phyloP scores from a whole-genome alignment of 306 rosid genomes.

The Geum urbanum region DNA sequence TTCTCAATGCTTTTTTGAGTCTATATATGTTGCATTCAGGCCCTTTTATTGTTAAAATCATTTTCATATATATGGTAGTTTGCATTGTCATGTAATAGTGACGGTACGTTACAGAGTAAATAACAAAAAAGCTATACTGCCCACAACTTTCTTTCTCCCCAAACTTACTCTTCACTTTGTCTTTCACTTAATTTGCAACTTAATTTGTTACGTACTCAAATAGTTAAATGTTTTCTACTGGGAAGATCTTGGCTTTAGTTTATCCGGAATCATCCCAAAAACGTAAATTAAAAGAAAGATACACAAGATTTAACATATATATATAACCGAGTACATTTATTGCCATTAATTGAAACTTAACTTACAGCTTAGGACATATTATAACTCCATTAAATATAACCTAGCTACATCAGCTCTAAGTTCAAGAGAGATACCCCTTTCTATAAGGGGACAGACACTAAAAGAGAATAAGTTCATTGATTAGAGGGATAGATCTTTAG shows the following conservation, averaged over 20 bases:
- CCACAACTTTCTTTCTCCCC: neutral
- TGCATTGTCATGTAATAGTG: neutral
- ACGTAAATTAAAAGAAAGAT: neutral
- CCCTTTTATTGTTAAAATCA: neutral
- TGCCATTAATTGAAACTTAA: neutral
- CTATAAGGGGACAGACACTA: constrained; percentile 1
- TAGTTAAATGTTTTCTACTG: neutral
- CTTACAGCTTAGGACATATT: neutral
- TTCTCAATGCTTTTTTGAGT: neutral
- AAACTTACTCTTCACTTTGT: neutral
- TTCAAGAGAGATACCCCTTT: neutral
- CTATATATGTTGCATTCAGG: neutral
- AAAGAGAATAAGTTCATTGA: neutral
- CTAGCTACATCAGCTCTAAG: neutral
- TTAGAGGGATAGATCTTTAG: neutral
- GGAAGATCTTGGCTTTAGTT: neutral
- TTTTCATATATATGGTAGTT: neutral
- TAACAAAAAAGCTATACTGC: neutral
- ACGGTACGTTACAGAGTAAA: neutral
- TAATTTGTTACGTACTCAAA: neutral
- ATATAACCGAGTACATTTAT: neutral
- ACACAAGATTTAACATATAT: neutral
- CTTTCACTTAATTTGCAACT: neutral
- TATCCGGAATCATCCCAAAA: no score
- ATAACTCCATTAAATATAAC: neutral